A percentile compares a stretch with the other conserved stretches of the same genome.
phyloP scores from a whole-genome alignment of 1,139 yeast genomes.

The Yamadazyma dendronema region DNA sequence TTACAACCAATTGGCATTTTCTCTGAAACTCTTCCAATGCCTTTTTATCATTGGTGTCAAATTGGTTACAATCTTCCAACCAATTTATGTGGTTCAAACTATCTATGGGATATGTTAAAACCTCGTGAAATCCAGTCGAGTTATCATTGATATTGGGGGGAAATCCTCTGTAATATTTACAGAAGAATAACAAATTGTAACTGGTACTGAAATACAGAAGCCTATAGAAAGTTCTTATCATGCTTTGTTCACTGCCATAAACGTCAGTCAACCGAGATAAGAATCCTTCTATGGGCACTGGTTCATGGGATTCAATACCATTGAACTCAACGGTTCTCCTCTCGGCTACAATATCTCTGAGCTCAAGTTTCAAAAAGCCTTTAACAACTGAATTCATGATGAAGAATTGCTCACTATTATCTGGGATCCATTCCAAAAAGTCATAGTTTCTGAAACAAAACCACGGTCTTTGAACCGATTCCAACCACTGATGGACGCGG shows the following conservation, averaged over 20 bases:
- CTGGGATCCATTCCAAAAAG: constrained; percentile 71
- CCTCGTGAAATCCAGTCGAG: constrained; percentile 30
- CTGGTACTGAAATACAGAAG: constrained; percentile 63
- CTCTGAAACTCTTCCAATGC: constrained; percentile 68
- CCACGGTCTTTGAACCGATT: constrained; percentile 32
- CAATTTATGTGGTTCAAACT: constrained; percentile 55
- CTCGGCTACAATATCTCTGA: constrained; percentile 41
- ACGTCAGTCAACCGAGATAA: constrained; percentile 56
- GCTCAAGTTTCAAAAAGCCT: constrained; percentile 44
- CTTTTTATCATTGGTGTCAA: constrained; percentile 47
- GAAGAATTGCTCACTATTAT: constrained; percentile 46
- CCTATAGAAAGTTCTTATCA: constrained; percentile 49
- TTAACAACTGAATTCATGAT: constrained; percentile 29
- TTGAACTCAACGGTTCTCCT: constrained; percentile 3
- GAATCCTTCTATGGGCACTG: constrained; percentile 76
- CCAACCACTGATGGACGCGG: constrained; percentile 9
- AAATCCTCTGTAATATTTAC: constrained; percentile 51
- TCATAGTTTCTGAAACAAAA: constrained; percentile 67
- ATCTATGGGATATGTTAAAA: constrained; percentile 53
- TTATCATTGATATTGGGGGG: constrained; percentile 55
- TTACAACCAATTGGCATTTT: constrained; percentile 51
- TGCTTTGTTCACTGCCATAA: constrained; percentile 40
- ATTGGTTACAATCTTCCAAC: constrained; percentile 53
- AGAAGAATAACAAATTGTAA: constrained; percentile 60
- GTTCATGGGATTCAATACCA: constrained; percentile 39